Evolutionary conservation across 805 yeast species (phyloP), one percentile per base, ranked within the genome.

Genomic region (Wickerhamomyces mucosus): DNA sequence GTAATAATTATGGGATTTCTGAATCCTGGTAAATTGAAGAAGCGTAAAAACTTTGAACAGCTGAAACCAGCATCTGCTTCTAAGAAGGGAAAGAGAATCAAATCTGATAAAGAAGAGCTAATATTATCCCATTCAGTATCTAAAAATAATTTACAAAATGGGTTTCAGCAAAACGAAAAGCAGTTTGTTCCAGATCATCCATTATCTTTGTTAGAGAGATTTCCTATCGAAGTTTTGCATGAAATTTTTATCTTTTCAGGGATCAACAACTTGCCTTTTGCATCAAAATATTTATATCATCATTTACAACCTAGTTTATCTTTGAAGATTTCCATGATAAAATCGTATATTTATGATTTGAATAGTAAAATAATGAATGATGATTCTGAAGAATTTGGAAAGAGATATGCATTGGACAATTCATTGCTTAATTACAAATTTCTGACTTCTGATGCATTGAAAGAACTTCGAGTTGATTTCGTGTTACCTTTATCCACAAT

Each of bases 181-280:
- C 14, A 21, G 13, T 21, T 21, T 14, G 13, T 12, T 7, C 7
- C 24, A 21, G 24, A 21, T 11, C 24, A 21, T 21, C 12, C 26
- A 23, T 12, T 23, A 18, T 44, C 49, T 8, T 35, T 40, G 5
- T 15, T 66, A 9, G 56, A 55, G 23, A 43, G 47, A 11, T 46
- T 71, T 10, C 76, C 77, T 2, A 32, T 46, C 3, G 75, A 70
- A 34, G 33, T 72, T 3, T 36, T 69, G 3, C 56, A 50, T 17
- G 45, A 44, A 25, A 58, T 72, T 8, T 63, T 66, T 41, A 42
- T 59, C 3, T 38, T 40, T n/a, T 48, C 67, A 3, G 63, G 63
- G 2, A 46, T 59, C n/a, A 47, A 58, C 8, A 22, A 35, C 4
- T 50, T 70, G 5, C 61, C 68, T 0, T 45, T 61, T 11, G 48